Evolutionary conservation across 2,329 filamentous ascomycete genomes (phyloP), one percentile per base, ranked within the genome.

Genomic region (Colletotrichum acutatum): DNA sequence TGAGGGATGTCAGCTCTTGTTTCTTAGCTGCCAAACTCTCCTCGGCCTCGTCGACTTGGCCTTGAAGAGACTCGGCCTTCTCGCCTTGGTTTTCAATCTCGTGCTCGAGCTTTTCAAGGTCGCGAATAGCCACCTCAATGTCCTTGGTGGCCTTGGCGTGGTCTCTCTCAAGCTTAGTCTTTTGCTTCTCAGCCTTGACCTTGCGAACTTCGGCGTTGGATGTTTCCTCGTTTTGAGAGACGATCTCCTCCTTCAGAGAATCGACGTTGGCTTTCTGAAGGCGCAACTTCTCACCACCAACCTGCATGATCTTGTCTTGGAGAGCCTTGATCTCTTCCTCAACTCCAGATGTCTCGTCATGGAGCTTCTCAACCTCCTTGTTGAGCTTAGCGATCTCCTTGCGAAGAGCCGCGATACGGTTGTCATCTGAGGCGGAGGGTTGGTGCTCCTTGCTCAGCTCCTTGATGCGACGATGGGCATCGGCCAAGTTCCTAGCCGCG

Each of bases 291-390:
- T 98, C 95, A 83, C 97, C 97, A 79, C 97, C 97, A 75, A 98
- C 93, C 82, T 98, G 93, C 97, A 99, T 98, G 79, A 99, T 99
- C 86, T 95, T 97, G 87, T 97, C 93, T 80, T 99, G 96, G 1
- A 99, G 87, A 24, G 89, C 89, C 83, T 97, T 96, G 83, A 99
- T 98, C 82, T 98, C 97, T 30, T 92, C 92, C 80, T 99, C 97
- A 9, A 98, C 91, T 58, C 92, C 97, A 1, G 94, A 90, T n/a
- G 94, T 98, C 83, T 98, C 95, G 11, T 90, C 87, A 74, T 91
- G 94, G 11, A 99, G 88, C 78, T 93, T 93, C 71, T 93, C 90
- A 12, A 98, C 90, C 78, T 98, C 94, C 76, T 90, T 90, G 78
- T 95, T 91, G 74, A 97, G 87, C 72, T 91, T 90, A 8, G 88